Base-by-base conservation (phyloP, 371 early-diverging fungal genomes). In the Mortierella sp. region DNA sequence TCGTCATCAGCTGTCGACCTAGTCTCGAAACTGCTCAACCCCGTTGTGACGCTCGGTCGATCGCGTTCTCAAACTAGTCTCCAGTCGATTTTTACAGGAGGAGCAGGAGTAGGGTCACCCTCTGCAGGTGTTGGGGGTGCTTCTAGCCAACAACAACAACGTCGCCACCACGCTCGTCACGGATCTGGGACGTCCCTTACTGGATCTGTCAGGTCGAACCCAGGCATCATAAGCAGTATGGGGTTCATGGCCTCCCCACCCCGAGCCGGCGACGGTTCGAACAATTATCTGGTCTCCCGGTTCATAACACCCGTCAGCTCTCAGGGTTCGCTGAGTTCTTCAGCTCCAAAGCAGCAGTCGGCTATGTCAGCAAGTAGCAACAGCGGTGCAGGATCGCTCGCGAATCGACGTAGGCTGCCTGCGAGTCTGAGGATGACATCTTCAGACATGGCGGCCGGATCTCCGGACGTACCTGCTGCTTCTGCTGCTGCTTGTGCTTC, bases 61-160 rank as follows among this genome's bases (percentile, higher is more conserved):
- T 80, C 80, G 3, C 61, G 47, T 9, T 80, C 80, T 1, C 70
- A 80, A 9, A 47, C 68, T 10, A 76, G 64, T 37, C 68, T 79
- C 14, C 55, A 26, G 2, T 9, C 53, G 14, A 29, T 58, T 10
- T 40, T 52, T 9, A 8, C 58, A n/a, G n/a, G n/a, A n/a, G n/a
- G n/a, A n/a, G n/a, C n/a, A n/a, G n/a, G n/a, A n/a, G n/a, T n/a
- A n/a, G n/a, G n/a, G n/a, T n/a, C n/a, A n/a, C n/a, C 52, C 1
- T 13, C 68, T 26, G 6, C 24, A 4, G 9, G n/a, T n/a, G n/a
- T n/a, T n/a, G n/a, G n/a, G n/a, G n/a, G n/a, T n/a, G n/a, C n/a
- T n/a, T n/a, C n/a, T n/a, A n/a, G n/a, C n/a, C 65, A 34, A 29
- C 69, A 53, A 10, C 70, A 34, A 10, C 48, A 26, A 22, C 79